phyloP scores from a whole-genome alignment of 2,329 filamentous ascomycete species.

The Anisogramma anomala region DNA sequence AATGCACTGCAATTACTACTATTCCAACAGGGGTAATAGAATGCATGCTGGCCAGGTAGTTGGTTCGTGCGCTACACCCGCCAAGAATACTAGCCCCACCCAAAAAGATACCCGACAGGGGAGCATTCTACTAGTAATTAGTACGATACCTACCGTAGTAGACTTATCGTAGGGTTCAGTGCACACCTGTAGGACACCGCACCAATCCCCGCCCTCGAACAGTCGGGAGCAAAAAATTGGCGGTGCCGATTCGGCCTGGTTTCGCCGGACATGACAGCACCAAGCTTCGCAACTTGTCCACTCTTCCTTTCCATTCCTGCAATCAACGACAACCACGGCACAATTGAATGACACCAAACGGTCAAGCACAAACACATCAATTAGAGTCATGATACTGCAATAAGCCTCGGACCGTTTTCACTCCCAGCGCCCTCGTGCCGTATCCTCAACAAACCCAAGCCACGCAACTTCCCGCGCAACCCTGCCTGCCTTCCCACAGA shows the following conservation, averaged over 20 bases:
- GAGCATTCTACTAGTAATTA: too few relatives aligned
- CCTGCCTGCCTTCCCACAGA: conserved; percentile 17
- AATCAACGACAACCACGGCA: background rate
- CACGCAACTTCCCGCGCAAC: background rate
- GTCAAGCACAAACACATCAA: background rate
- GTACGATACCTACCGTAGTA: background rate
- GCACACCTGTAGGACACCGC: too few relatives aligned
- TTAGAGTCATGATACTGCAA: conserved; percentile 9
- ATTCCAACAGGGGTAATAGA: too few relatives aligned
- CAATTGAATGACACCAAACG: background rate
- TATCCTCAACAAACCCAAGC: background rate
- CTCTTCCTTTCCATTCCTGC: background rate
- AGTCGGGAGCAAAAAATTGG: background rate
- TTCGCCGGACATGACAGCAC: conserved; percentile 11
- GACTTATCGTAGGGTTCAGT: too few relatives aligned
- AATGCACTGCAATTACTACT: background rate
- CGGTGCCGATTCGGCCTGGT: conserved; percentile 12
- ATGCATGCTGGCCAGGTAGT: too few relatives aligned
- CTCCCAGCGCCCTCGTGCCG: background rate
- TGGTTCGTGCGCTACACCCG: too few relatives aligned
- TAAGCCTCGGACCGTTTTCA: background rate
- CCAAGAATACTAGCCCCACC: too few relatives aligned
- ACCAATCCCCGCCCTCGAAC: too few relatives aligned
- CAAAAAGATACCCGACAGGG: too few relatives aligned
- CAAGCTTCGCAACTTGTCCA: background rate